These are phyloP conservation scores for Luvunga scandens DNA, from an alignment of 345 rosid species.

Conservation along the genomic window DNA sequence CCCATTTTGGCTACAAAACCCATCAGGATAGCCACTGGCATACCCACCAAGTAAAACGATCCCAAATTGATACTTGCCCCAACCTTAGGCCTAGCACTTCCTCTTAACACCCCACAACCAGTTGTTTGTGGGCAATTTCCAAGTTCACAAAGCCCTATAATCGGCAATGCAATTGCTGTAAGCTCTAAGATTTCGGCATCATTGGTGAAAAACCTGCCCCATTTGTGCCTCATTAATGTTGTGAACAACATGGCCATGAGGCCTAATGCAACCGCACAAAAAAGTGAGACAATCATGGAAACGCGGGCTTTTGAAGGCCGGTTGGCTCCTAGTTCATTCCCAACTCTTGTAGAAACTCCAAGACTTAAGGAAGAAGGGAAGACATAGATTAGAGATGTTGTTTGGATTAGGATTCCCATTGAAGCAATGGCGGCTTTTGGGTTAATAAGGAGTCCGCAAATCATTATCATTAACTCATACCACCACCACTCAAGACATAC, in stretches of 20 bases:
- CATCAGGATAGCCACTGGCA: conserved; percentile 75
- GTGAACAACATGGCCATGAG: conserved; percentile 71
- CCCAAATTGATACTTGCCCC: conserved; percentile 97
- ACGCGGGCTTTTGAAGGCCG: conserved; percentile 76
- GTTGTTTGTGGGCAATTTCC: conserved; percentile 98
- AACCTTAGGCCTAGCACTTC: conserved; percentile 77
- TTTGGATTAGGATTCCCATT: conserved; percentile 95
- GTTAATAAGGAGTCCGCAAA: conserved; percentile 75
- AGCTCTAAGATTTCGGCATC: conserved; percentile 72
- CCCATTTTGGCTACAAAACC: conserved; percentile 74
- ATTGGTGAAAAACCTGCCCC: conserved; percentile 80
- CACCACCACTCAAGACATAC: conserved; percentile 99
- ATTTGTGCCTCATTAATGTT: conserved; percentile 62
- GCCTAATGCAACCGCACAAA: conserved; percentile 59
- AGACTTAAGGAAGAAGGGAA: conserved; percentile 90
- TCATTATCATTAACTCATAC: conserved; percentile 94
- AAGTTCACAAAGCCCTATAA: conserved; percentile 86
- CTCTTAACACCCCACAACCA: conserved; percentile 87
- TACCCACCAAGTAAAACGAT: conserved; percentile 85
- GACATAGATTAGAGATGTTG: conserved; percentile 81
- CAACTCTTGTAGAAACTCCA: conserved; percentile 87
- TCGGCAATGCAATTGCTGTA: conserved; percentile 79
- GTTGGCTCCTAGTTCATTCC: conserved; percentile 91
- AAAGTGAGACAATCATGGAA: conserved; percentile 68
- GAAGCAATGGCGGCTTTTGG: conserved; percentile 93